A percentile compares a stretch with the other conserved stretches of the same genome.
These are phyloP conservation scores for Claviceps quebecensis DNA, from an alignment of 2,329 filamentous ascomycete genomes.

Conservation along the genomic window DNA sequence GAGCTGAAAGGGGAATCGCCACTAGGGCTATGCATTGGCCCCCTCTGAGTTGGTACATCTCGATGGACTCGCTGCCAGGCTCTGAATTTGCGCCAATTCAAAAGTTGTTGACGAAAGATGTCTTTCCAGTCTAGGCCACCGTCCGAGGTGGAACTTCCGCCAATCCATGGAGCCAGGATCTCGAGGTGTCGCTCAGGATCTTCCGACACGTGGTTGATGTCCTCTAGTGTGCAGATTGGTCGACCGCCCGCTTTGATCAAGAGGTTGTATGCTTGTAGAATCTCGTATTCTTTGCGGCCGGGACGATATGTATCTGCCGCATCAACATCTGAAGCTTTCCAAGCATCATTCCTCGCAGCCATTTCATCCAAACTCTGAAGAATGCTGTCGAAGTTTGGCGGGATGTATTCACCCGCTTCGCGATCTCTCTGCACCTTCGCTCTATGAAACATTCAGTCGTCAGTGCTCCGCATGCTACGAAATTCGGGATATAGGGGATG, in stretches of 20 bases:
- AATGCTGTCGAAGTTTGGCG: constrained; percentile 3
- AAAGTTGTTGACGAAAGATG: constrained; percentile 3
- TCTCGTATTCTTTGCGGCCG: constrained; percentile 5
- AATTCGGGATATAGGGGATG: not conserved
- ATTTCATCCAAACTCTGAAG: constrained; percentile 4
- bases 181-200: not conserved
- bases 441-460: not conserved
- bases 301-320: not conserved
- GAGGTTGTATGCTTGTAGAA: constrained; percentile 2
- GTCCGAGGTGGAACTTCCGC: not conserved
- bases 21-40: not conserved
- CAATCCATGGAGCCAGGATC: constrained; percentile 1
- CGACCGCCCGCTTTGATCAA: constrained; percentile 2
- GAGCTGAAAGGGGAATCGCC: not conserved
- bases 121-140: constrained; percentile 2
- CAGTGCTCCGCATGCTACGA: not conserved
- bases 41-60: not conserved
- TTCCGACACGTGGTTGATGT: constrained; percentile 1
- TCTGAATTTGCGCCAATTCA: constrained; percentile 3
- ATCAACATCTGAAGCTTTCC: not conserved
- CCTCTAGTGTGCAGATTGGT: constrained; percentile 1
- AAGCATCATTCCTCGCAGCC: constrained; percentile 4
- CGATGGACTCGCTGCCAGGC: constrained; percentile 4
- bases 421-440: constrained; percentile 2
- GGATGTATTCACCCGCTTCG: constrained; percentile 3